Evolutionary conservation across 2,329 filamentous ascomycete genomes (phyloP), one percentile per base, ranked within the genome.

Genomic region (Fusarium chuoi): DNA sequence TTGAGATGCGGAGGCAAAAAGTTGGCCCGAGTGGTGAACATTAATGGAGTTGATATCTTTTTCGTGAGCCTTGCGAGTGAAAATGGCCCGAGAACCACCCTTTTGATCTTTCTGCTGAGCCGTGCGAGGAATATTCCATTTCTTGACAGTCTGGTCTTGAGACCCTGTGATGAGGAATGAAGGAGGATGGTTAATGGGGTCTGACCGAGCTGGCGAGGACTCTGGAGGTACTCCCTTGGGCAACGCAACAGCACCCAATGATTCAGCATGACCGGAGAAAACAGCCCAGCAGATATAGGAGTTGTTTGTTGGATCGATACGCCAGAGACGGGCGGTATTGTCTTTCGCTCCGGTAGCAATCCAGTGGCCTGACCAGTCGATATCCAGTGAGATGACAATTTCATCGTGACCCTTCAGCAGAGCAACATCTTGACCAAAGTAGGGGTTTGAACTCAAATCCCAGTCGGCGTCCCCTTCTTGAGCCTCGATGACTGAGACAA

Each of bases 11-110:
- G 96, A 98, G 7, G 96, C 97, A 79, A 99, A 98, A 2, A 98
- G 84, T n/a, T 91, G 89, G 9, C 90, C 90, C 4, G 89, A 87
- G 28, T 91, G 88, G 73, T 95, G 94, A 17, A 96, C 88, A 73
- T 97, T 94, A 57, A 99, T 89, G 6, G 96, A 95, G 78, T 99
- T 99, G 83, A 99, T 99, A 76, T 99, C 96, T 81, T 99, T 99
- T 80, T 99, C 96, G 83, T 99, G 96, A 2, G 96, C 96, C 82
- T 98, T 97, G 64, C 96, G 90, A 2, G 96, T 98, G 82, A 94
- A 99, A 9, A 91, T 84, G 45, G 94, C 94, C 76, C 91, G 86
- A 15, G 90, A 84, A 15, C 88, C 87, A 65, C 88, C 88, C 68
- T 88, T 89, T 52, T 84, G 82, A 24, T 77, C 78, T 48, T 78